These are phyloP conservation scores for Lizonia empirigonia DNA, from an alignment of 2,329 filamentous ascomycete species.

Conservation along the genomic window DNA sequence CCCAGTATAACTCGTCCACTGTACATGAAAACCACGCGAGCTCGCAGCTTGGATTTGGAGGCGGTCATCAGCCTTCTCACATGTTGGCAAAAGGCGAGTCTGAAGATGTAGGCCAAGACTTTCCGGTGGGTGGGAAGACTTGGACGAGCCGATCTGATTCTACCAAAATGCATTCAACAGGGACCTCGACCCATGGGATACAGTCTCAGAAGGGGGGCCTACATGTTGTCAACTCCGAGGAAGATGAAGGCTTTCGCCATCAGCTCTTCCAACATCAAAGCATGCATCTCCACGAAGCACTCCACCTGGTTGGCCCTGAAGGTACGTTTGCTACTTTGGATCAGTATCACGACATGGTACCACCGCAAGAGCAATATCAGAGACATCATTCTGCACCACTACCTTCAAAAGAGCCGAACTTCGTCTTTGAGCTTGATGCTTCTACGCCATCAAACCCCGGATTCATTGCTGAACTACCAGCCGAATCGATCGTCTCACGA, in stretches of 20 bases:
- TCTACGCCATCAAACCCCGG: not conserved
- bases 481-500: not conserved
- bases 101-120: no score
- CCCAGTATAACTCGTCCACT: no score
- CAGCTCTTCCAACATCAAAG: not conserved
- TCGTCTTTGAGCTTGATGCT: conserved; percentile 25
- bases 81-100: not conserved
- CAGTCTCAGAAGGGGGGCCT: conserved; percentile 6
- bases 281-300: not conserved
- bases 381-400: conserved; percentile 6
- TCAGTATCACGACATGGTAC: no score
- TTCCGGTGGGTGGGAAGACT: not conserved
- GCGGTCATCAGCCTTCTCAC: not conserved
- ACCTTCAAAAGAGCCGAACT: not conserved
- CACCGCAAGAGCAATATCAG: conserved; percentile 2
- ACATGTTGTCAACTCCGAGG: not conserved
- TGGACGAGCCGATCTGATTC: not conserved
- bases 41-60: conserved; percentile 11
- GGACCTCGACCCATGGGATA: not conserved
- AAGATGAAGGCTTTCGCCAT: not conserved
- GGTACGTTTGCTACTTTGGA: not conserved
- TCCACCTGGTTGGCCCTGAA: not conserved
- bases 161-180: not conserved
- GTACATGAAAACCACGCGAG: conserved; percentile 8
- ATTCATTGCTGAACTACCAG: conserved; percentile 31